A percentile compares a stretch with the other conserved stretches of the same genome.
Conservation (phyloP, 2,329 filamentous ascomycete species). For the Neocatenulostroma microsporum region DNA sequence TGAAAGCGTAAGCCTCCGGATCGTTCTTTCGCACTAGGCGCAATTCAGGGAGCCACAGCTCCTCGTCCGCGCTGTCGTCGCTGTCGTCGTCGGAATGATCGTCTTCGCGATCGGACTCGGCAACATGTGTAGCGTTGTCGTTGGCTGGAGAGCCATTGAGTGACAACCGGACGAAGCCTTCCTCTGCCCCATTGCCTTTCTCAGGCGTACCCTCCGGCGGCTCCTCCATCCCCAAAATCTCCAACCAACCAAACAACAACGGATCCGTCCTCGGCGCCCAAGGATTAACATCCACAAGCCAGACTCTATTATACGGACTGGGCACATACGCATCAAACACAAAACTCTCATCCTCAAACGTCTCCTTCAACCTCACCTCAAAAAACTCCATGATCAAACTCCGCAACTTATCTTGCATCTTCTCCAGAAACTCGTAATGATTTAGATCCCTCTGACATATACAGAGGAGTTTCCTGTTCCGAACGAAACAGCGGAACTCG, state of each 20-base stretch:
- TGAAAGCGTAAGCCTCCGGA: constrained; percentile 80
- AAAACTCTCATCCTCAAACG: constrained; percentile 77
- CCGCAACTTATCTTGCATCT: constrained; percentile 58
- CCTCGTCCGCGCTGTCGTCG: constrained; percentile 43
- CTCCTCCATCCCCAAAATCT: constrained; percentile 67
- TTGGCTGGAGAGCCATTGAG: constrained; percentile 8
- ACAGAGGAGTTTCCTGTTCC: constrained; percentile 68
- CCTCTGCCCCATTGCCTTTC: constrained; percentile 5
- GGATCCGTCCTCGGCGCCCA: constrained; percentile 88
- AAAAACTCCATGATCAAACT: constrained; percentile 71
- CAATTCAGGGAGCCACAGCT: constrained; percentile 63
- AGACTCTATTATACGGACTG: constrained; percentile 62
- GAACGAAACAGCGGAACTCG: constrained; percentile 94
- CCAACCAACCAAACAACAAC: constrained; percentile 80
- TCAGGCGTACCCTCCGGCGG: too few relatives aligned
- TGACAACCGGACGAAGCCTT: constrained; percentile 19
- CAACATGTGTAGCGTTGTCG: background rate
- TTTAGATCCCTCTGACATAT: constrained; percentile 87
- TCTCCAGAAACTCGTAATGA: constrained; percentile 74
- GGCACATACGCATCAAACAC: constrained; percentile 91
- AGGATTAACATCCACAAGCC: constrained; percentile 89
- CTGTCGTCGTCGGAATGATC: constrained; percentile 9
- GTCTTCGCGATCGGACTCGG: constrained; percentile 2
- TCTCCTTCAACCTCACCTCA: constrained; percentile 60
- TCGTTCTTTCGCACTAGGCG: constrained; percentile 76